phyloP scores from a whole-genome alignment of 2,329 filamentous ascomycete genomes.

The Thielaviopsis ethacetica region DNA sequence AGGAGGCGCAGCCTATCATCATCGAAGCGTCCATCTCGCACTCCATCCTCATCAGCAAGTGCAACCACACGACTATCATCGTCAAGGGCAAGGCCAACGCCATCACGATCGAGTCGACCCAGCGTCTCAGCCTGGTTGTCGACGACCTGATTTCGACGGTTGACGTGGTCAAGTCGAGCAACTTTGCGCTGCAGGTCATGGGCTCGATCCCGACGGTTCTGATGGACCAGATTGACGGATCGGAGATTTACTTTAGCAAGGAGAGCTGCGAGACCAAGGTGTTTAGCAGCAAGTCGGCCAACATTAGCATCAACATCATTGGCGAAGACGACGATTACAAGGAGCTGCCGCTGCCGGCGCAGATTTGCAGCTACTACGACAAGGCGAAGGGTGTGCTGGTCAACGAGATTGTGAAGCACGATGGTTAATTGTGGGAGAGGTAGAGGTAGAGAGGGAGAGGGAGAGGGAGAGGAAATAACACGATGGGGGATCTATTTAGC shows the following conservation, averaged over 20 bases:
- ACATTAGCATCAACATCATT: slow-evolving; percentile 76
- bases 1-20: slow-evolving; percentile 53
- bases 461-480: neutral
- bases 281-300: slow-evolving; percentile 75
- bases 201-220: slow-evolving; percentile 75
- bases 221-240: slow-evolving; percentile 85
- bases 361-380: slow-evolving; percentile 66
- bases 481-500: too few relatives aligned
- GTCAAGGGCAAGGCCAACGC: slow-evolving; percentile 90
- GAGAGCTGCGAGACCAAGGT: slow-evolving; percentile 65
- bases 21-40: slow-evolving; percentile 71
- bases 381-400: slow-evolving; percentile 56
- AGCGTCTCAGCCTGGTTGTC: slow-evolving; percentile 67
- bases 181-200: slow-evolving; percentile 86
- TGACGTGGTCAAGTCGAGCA: slow-evolving; percentile 87
- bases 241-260: slow-evolving; percentile 70
- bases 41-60: slow-evolving; percentile 80
- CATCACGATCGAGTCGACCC: slow-evolving; percentile 87
- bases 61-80: slow-evolving; percentile 79
- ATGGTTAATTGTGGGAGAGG: slow-evolving; percentile 38
- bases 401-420: slow-evolving; percentile 91
- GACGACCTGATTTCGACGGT: slow-evolving; percentile 82
- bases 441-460: neutral
- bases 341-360: slow-evolving; percentile 75
- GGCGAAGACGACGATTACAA: slow-evolving; percentile 60